phyloP scores from a whole-genome alignment of 2,329 filamentous ascomycete species.

The Colletotrichum chrysophilum region DNA sequence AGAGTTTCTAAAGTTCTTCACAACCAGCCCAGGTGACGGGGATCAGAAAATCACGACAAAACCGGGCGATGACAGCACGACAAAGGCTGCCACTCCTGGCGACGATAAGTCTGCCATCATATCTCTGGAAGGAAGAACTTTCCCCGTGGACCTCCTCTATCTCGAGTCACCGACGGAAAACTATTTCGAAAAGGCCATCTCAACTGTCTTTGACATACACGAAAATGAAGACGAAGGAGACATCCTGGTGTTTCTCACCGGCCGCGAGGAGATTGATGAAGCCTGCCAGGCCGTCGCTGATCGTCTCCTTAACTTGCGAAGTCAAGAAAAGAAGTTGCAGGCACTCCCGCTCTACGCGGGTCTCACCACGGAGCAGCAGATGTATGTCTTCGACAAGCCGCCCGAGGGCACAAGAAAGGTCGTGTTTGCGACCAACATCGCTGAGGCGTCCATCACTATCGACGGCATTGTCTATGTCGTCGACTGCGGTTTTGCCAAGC shows the following conservation, averaged over 20 bases:
- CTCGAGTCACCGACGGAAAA: conserved; percentile 79
- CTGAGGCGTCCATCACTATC: conserved; percentile 94
- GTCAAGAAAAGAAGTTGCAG: conserved; percentile 62
- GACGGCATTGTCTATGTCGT: conserved; percentile 90
- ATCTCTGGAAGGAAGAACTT: conserved; percentile 85
- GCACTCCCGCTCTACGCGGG: conserved; percentile 88
- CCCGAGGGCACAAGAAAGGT: conserved; percentile 87
- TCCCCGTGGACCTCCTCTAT: conserved; percentile 87
- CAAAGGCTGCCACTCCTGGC: conserved; percentile 16
- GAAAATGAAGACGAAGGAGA: conserved; percentile 81
- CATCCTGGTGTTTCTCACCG: conserved; percentile 89
- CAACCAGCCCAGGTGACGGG: conserved; percentile 30
- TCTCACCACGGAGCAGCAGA: conserved; percentile 87
- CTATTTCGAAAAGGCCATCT: conserved; percentile 83
- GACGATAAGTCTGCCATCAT: conserved; percentile 61
- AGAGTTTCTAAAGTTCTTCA: conserved; percentile 82
- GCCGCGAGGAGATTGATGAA: conserved; percentile 89
- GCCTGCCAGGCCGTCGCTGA: conserved; percentile 73
- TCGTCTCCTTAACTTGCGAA: conserved; percentile 23
- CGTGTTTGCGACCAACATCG: conserved; percentile 93
- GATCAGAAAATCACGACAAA: not conserved
- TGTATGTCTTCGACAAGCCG: conserved; percentile 89
- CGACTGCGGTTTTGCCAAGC: conserved; percentile 89
- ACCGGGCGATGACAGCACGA: conserved; percentile 26
- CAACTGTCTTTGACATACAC: conserved; percentile 89